A percentile compares a stretch with the other conserved stretches of the same genome.
Evolutionary conservation across 2,329 filamentous ascomycete species (phyloP).

Genomic region (Alternaria hordeiaustralica): DNA sequence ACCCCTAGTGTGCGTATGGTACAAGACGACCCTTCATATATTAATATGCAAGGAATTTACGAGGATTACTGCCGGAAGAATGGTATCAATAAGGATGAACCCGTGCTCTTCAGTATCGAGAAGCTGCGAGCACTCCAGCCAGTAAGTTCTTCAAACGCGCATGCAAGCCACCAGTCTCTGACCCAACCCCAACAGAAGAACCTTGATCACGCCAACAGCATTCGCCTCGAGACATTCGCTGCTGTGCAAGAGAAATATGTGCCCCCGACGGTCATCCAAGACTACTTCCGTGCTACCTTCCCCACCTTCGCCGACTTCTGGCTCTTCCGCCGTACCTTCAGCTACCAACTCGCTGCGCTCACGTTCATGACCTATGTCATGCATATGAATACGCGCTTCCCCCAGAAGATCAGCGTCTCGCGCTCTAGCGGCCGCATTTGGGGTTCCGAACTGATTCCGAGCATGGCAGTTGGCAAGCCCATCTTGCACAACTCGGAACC

Average conservation of each 20-base stretch:
- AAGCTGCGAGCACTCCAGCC: constrained; percentile 75
- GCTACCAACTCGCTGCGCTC: constrained; percentile 90
- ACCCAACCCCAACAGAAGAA: constrained; percentile 61
- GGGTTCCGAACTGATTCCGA: constrained; percentile 92
- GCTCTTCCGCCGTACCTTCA: constrained; percentile 97
- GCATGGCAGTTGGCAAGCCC: constrained; percentile 82
- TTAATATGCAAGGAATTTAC: constrained; percentile 92
- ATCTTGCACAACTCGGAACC: constrained; percentile 95
- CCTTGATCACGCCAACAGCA: constrained; percentile 71
- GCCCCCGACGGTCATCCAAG: constrained; percentile 77
- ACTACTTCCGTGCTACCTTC: constrained; percentile 89
- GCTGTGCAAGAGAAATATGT: constrained; percentile 96
- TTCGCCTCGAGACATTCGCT: constrained; percentile 88
- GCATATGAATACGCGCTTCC: constrained; percentile 95
- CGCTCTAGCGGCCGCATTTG: constrained; percentile 85
- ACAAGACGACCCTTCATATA: constrained; percentile 92
- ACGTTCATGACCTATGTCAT: constrained; percentile 99
- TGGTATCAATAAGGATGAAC: constrained; percentile 91
- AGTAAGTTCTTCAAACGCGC: constrained; percentile 26
- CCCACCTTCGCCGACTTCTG: constrained; percentile 93
- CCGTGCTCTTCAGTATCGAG: constrained; percentile 93
- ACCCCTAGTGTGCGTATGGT: constrained; percentile 95
- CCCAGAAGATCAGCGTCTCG: constrained; percentile 95
- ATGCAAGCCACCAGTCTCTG: not conserved
- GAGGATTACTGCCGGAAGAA: constrained; percentile 93